A percentile compares a stretch with the other conserved stretches of the same genome.
Evolutionary conservation across 176 grass and related monocot genomes (phyloP).

Genomic region (Zea mays): DNA sequence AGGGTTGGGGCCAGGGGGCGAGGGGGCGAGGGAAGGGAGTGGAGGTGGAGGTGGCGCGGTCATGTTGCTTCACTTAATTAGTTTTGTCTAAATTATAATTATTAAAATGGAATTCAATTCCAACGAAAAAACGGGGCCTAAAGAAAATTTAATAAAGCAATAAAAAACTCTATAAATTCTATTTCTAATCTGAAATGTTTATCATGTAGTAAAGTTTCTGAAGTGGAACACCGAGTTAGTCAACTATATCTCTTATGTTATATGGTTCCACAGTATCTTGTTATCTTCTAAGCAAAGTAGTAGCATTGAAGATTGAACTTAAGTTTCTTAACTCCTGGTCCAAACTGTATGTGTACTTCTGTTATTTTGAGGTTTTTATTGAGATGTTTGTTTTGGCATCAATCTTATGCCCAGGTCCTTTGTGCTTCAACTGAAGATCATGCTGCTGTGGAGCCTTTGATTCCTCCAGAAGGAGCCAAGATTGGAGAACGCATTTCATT

Average conservation of each 20-base stretch:
- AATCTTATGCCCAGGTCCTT: constrained; percentile 48
- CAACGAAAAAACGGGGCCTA: no score
- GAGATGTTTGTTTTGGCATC: constrained; percentile 10
- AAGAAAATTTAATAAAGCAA: background rate
- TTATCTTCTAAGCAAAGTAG: background rate
- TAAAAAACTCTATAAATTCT: background rate
- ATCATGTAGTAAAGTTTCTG: constrained; percentile 10
- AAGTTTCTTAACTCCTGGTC: constrained; percentile 18
- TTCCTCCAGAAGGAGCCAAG: constrained; percentile 87
- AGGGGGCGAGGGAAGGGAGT: no score
- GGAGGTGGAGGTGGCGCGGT: no score
- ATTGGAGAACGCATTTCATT: constrained; percentile 87
- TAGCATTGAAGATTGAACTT: background rate
- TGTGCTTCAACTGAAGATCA: constrained; percentile 93
- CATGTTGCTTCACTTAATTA: no score
- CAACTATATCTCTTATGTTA: constrained; percentile 18
- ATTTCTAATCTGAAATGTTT: background rate
- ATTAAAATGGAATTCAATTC: no score
- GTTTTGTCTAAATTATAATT: no score
- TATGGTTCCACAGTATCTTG: background rate
- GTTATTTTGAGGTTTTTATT: constrained; percentile 24
- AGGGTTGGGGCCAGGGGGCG: no score
- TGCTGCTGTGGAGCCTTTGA: constrained; percentile 87
- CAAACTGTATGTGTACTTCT: background rate
- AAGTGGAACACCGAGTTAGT: background rate